Evolutionary conservation across 352 stramenopile genomes (phyloP), one percentile per base, ranked within the genome.

Genomic region (Pythium vanterpoolii): DNA sequence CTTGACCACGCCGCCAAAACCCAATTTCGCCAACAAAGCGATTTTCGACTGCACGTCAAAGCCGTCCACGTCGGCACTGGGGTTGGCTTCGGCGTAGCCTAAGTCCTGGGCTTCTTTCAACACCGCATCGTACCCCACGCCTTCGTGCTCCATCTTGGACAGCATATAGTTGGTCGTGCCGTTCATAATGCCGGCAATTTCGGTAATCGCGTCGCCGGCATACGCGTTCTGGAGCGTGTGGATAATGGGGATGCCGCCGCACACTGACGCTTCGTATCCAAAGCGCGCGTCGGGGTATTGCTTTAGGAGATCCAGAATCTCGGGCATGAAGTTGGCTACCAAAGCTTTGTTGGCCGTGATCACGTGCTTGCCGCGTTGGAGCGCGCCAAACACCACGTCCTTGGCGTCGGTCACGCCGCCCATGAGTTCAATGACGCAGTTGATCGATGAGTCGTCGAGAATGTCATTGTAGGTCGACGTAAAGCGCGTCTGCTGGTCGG

Each of bases 111-210:
- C 95, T 66, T 98, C 95, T 60, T 93, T 95, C 2, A 98, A 77
- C 30, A 98, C 96, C 1, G 69, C 80, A 58, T 91, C 89, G 62
- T 98, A 98, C 27, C 93, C 92, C 14, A 89, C 84, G 30, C 90
- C 90, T 64, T 96, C 89, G 18, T 84, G 72, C 70, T 98, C 91
- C 95, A 99, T 98, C 79, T 77, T 98, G 46, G 88, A 96, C 40
- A 99, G 71, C 89, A 99, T 98, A 79, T 97, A 99, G 77, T 99
- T 99, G 49, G 96, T 99, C 8, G 95, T 98, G 44, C 96, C 96
- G 73, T 99, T 99, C 81, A 97, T 96, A 70, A 99, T 98, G 23
- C 96, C 96, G 34, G 88, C 89, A 58, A 98, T 86, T 61, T 96
- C 85, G 13, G 86, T 89, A 72, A 99, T 97, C 33, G 79, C 76